Evolutionary conservation across 179 eudicot genomes (phyloP), one percentile per base, ranked within the genome.

Genomic region (Drosera spatulata): DNA sequence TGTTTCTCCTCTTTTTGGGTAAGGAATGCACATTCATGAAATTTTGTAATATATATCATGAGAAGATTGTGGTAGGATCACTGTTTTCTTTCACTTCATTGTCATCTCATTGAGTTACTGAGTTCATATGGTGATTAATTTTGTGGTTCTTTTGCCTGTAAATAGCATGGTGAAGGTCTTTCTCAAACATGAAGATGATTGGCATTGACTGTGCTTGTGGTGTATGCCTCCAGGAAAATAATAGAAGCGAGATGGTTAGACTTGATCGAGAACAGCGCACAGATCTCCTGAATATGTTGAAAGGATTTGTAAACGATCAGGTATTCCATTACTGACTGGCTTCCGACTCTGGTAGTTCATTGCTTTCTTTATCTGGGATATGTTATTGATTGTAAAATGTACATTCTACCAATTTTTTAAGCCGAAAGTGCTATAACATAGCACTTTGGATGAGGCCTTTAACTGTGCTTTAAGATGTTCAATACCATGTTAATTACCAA

Each of bases 301-400:
- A 90, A 71, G 97, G 97, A 43, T 93, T 89, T 69, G 93, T 93
- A 42, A 73, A 53, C 64, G 83, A 75, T 80, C 99, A 93, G 97
- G 99, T 93, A 83, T 39, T 64, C 44, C 58, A 46, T 50, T 49
- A 55, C 40, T 38, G 15, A 56, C 14, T 42, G 56, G 22, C 57
- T 64, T 60, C 9, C 5, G 38, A 22, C 41, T 15, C 54, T 13
- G 4, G 15, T 55, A 10, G 37, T 39, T 10, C 14, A 15, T 53
- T 3, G 8, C 59, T 33, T 6, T 55, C 22, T 61, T 41, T 53
- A 12, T 54, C 58, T 45, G 4, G 37, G 39, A 8, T 4, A 12
- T 22, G 43, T 61, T 57, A 6, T 50, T 57, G 61, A 15, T 58
- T 58, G 4, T 22, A 59, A n/a, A 7, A 10, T 8, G 11, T n/a